Evolutionary conservation across 495 filamentous ascomycete genomes (phyloP).

Genomic region (Penicillium macrosclerotiorum): DNA sequence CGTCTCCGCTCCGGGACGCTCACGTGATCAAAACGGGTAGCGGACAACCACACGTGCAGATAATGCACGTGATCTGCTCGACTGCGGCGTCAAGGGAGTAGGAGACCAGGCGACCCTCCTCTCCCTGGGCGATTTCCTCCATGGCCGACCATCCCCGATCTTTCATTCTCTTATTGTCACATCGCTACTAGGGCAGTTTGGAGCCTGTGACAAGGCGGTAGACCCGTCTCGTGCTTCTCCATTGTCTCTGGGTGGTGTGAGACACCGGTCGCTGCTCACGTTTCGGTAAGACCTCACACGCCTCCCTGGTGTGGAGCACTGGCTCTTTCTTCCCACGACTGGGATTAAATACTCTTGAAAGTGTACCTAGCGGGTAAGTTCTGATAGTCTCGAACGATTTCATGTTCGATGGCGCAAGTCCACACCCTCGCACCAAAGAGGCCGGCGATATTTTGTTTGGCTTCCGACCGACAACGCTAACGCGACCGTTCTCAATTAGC

Average conservation of each 20-base stretch:
- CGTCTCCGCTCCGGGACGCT: slow-evolving; percentile 12
- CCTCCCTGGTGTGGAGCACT: slow-evolving; percentile 34
- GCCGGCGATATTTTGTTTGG: slow-evolving; percentile 12
- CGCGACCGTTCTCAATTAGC: slow-evolving; percentile 27
- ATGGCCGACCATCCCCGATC: slow-evolving; percentile 30
- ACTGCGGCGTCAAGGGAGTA: slow-evolving; percentile 25
- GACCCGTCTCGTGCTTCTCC: slow-evolving; percentile 34
- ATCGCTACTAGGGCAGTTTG: slow-evolving; percentile 28
- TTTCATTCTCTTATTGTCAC: slow-evolving; percentile 20
- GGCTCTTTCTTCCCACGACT: slow-evolving; percentile 7
- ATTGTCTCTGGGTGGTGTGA: slow-evolving; percentile 27
- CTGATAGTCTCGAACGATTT: neutral
- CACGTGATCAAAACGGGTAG: slow-evolving; percentile 19
- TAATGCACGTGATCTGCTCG: slow-evolving; percentile 16
- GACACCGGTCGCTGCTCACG: slow-evolving; percentile 34
- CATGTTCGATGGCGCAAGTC: neutral
- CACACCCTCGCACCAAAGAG: neutral
- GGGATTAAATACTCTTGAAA: slow-evolving; percentile 4
- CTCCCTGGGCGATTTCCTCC: slow-evolving; percentile 23
- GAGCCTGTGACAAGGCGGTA: slow-evolving; percentile 38
- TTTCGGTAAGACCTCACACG: slow-evolving; percentile 33
- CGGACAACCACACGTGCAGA: slow-evolving; percentile 14
- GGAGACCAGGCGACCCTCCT: slow-evolving; percentile 16
- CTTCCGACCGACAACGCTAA: slow-evolving; percentile 21
- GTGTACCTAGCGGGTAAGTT: slow-evolving; percentile 15